phyloP scores from a whole-genome alignment of 1,284 basidiomycete species.

The Agroathelia rolfsii region DNA sequence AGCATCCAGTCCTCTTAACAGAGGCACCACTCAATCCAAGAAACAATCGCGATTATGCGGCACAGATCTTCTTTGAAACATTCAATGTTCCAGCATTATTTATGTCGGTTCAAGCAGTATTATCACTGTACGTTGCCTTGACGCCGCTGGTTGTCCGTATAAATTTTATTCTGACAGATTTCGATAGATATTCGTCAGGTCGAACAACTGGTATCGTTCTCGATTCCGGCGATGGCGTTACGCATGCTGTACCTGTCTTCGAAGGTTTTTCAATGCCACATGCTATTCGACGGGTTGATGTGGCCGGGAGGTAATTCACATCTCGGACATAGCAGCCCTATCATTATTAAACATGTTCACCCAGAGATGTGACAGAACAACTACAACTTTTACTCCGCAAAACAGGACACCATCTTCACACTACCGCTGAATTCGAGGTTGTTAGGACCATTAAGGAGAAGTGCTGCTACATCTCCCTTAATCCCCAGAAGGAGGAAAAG shows the following conservation, averaged over 20 bases:
- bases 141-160: slow-evolving; percentile 1
- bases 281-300: slow-evolving; percentile 90
- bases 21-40: slow-evolving; percentile 94
- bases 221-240: slow-evolving; percentile 98
- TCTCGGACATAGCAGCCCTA: slow-evolving; percentile 8
- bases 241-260: slow-evolving; percentile 97
- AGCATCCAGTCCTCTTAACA: slow-evolving; percentile 95
- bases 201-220: slow-evolving; percentile 97
- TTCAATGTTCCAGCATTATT: slow-evolving; percentile 99
- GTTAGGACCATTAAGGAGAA: slow-evolving; percentile 98
- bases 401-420: slow-evolving; percentile 90
- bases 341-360: slow-evolving; percentile 11
- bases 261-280: slow-evolving; percentile 99
- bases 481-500: slow-evolving; percentile 92
- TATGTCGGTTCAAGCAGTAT: slow-evolving; percentile 94
- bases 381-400: slow-evolving; percentile 91
- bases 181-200: slow-evolving; percentile 89
- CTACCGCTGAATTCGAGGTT: slow-evolving; percentile 94
- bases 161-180: slow-evolving; percentile 11
- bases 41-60: slow-evolving; percentile 88
- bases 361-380: slow-evolving; percentile 92
- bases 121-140: slow-evolving; percentile 68
- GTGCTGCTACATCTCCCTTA: slow-evolving; percentile 89
- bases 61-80: slow-evolving; percentile 98
- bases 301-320: slow-evolving; percentile 74